phyloP scores from a whole-genome alignment of 495 filamentous ascomycete species.

The Elaphomyces granulatus region DNA sequence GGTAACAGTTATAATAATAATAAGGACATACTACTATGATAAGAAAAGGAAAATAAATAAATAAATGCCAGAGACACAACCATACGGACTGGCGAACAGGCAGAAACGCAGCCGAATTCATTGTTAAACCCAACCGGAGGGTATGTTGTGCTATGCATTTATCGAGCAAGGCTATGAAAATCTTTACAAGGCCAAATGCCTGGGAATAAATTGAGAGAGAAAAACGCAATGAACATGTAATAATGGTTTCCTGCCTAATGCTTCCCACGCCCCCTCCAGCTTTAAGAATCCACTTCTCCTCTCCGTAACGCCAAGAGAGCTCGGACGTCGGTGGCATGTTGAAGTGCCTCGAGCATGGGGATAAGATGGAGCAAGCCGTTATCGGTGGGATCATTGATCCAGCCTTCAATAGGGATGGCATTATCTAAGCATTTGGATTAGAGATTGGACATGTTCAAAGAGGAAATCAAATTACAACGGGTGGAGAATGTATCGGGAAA shows the following conservation, averaged over 20 bases:
- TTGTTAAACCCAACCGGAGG: not conserved
- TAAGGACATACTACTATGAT: too few species aligned
- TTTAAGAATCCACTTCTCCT: constrained; percentile 49
- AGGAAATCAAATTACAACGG: not conserved
- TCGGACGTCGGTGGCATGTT: constrained; percentile 90
- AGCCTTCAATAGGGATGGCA: constrained; percentile 84
- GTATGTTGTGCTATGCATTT: constrained; percentile 1
- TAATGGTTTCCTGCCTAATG: too few species aligned
- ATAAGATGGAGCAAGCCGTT: constrained; percentile 82
- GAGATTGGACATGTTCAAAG: not conserved
- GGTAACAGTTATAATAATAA: too few species aligned
- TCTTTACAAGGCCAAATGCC: too few species aligned
- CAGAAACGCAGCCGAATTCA: too few species aligned
- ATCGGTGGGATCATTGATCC: constrained; percentile 85
- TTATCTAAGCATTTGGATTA: constrained; percentile 44
- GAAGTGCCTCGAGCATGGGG: constrained; percentile 85
- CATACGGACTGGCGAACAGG: too few species aligned
- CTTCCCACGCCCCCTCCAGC: too few species aligned
- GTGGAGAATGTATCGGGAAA: not conserved
- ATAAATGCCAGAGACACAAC: too few species aligned
- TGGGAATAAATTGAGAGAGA: not conserved
- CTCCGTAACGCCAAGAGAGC: constrained; percentile 76
- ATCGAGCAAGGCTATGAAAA: not conserved
- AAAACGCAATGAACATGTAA: not conserved
- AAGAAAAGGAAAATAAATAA: too few species aligned